Percentiles rank a stretch among this genome's conserved stretches.
Evolutionary conservation across 208 protist genomes (phyloP).

Genomic region (Angomonas deanei): DNA sequence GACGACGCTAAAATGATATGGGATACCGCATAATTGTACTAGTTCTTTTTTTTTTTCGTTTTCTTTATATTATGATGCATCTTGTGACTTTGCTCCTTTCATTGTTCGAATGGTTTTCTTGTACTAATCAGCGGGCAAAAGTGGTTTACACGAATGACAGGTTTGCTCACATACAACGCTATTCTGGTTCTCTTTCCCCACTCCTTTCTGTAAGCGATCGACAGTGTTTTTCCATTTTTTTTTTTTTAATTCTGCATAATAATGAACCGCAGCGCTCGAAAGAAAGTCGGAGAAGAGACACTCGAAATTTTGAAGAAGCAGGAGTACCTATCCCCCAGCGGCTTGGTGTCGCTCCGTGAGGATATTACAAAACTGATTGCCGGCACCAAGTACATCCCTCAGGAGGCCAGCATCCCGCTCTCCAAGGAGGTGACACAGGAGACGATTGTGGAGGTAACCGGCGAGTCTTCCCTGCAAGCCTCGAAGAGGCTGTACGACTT

Average conservation of each 20-base stretch:
- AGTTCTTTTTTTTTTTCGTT: conserved; percentile 9
- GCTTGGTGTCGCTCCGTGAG: conserved; percentile 7
- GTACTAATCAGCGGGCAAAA: too few relatives aligned
- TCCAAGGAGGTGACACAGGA: neutral
- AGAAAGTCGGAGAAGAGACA: conserved; percentile 7
- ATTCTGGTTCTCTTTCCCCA: conserved; percentile 11
- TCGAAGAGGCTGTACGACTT: conserved; percentile 9
- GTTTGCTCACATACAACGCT: too few relatives aligned
- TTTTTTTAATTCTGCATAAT: conserved; percentile 2
- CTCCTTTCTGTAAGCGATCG: too few relatives aligned
- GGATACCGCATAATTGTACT: conserved; percentile 8
- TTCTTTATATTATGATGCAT: neutral
- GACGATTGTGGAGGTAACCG: conserved; percentile 15
- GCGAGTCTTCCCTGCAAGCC: conserved; percentile 12
- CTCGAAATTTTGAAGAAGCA: conserved; percentile 16
- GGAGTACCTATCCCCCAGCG: conserved; percentile 9
- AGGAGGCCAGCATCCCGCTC: neutral
- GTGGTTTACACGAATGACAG: neutral
- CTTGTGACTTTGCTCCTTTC: neutral
- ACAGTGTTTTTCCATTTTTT: too few relatives aligned
- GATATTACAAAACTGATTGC: neutral
- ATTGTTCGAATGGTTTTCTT: neutral
- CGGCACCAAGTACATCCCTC: neutral
- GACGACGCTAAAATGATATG: conserved; percentile 7
- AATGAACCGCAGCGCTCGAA: conserved; percentile 13